A percentile compares a stretch with the other conserved stretches of the same genome.
Evolutionary conservation across 129 eudicot genomes (phyloP).

Genomic region (Sambucus nigra): DNA sequence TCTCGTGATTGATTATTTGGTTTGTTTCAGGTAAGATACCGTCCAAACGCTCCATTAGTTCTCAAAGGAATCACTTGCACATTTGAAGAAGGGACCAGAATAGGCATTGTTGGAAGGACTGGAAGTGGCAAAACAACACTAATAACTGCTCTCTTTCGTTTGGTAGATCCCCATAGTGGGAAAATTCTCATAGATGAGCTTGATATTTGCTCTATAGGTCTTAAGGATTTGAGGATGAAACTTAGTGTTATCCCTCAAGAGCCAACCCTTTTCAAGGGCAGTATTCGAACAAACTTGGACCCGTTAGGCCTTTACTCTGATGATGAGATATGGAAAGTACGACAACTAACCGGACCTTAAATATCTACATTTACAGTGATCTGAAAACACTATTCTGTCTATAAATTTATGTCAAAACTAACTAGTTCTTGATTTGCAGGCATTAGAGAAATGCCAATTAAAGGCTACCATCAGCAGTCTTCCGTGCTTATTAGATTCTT

Average conservation of each 20-base stretch:
- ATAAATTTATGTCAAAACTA: background rate
- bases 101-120: conserved; percentile 87
- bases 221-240: conserved; percentile 68
- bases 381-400: background rate
- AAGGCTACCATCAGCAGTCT: conserved; percentile 51
- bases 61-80: conserved; percentile 82
- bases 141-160: conserved; percentile 61
- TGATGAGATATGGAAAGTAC: conserved; percentile 74
- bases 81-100: conserved; percentile 64
- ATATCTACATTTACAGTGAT: background rate
- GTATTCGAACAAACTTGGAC: conserved; percentile 66
- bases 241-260: conserved; percentile 90
- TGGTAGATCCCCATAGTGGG: conserved; percentile 67
- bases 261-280: conserved; percentile 77
- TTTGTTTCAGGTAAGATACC: conserved; percentile 55
- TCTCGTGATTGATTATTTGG: background rate
- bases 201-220: conserved; percentile 61
- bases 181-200: conserved; percentile 50
- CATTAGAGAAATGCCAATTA: conserved; percentile 76
- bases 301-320: conserved; percentile 72
- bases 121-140: conserved; percentile 94
- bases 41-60: conserved; percentile 72
- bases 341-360: background rate
- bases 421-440: conserved; percentile 28
- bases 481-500: conserved; percentile 61